Base-by-base conservation (phyloP, 192 early-diverging fungal species). In the Geosiphon pyriformis region DNA sequence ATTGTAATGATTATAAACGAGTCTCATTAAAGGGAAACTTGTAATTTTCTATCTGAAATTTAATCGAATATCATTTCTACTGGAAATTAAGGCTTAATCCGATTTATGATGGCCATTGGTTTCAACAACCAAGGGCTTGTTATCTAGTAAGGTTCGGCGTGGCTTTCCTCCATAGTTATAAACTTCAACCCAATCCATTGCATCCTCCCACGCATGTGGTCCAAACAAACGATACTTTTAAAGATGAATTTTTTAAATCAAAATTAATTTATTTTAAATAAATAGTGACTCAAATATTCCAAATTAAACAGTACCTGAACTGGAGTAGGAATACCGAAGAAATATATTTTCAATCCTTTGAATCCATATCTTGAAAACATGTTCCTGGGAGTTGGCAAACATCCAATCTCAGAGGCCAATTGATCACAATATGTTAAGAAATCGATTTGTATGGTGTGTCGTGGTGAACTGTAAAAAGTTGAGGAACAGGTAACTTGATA, bases 391-490 rank as follows among this genome's bases (percentile, higher is more conserved):
- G 70, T 70, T 8, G 83, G 82, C 25, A 74, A 72, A 50, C 79
- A 80, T 10, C 81, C 81, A 26, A 82, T 71, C 22, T 53, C 35
- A 12, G 47, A 67, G 0, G 81, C 78, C 25, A 86, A 34, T 18
- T 72, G 49, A 57, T 84, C 85, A 55, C 73, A 73, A 52, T 79
- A 83, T 17, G 69, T 23, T 0, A 67, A 51, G 4, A 59, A 78
- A 32, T 86, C 79, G 29, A 79, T 73, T 51, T 83, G 72, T 29
- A 87, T 81, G 0, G 82, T 84, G 54, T 81, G 82, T 42, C 83
- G 56, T 23, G 82, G 51, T 23, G 73, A 37, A 59, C 69, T 48
- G 65, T 72, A 63, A 42, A 74, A 62, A 1, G 49, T 34, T 30
- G 49, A 65, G 12, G 60, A 59, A 37, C 68, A 67, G 4, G 71